Percentiles rank a stretch among this genome's conserved stretches.
phyloP scores from a whole-genome alignment of 192 early-diverging fungal species.

The Ambispora gerdemannii region DNA sequence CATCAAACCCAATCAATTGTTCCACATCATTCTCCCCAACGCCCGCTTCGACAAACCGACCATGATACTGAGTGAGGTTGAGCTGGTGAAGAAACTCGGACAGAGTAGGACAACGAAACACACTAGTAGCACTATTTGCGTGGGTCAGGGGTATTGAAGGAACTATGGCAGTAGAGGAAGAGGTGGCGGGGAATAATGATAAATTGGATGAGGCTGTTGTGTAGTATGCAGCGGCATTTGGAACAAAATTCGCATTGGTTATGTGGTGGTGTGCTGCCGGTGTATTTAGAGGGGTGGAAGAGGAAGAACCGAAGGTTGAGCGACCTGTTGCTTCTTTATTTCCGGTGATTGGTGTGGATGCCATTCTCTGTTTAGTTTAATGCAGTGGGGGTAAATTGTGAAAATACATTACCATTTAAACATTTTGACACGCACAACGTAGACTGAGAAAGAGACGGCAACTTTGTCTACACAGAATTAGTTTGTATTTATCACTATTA shows the following conservation, averaged over 20 bases:
- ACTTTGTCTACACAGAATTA: too few relatives aligned
- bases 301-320: neutral
- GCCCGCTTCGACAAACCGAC: constrained; percentile 46
- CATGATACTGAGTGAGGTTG: constrained; percentile 51
- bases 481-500: too few relatives aligned
- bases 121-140: too few relatives aligned
- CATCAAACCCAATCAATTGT: constrained; percentile 49
- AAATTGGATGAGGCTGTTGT: neutral
- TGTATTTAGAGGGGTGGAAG: neutral
- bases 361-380: neutral
- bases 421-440: too few relatives aligned
- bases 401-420: neutral
- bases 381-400: neutral
- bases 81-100: constrained; percentile 46
- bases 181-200: too few relatives aligned
- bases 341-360: neutral
- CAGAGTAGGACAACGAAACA: constrained; percentile 35
- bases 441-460: too few relatives aligned
- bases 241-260: neutral
- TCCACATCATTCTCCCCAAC: constrained; percentile 48
- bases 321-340: neutral
- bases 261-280: too few relatives aligned
- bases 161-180: too few relatives aligned
- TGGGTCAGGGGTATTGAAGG: too few relatives aligned
- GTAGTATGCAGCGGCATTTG: neutral